A percentile compares a stretch with the other conserved stretches of the same genome.
Evolutionary conservation across 768 basidiomycete genomes (phyloP).

Genomic region (Asterophora lycoperdoides): DNA sequence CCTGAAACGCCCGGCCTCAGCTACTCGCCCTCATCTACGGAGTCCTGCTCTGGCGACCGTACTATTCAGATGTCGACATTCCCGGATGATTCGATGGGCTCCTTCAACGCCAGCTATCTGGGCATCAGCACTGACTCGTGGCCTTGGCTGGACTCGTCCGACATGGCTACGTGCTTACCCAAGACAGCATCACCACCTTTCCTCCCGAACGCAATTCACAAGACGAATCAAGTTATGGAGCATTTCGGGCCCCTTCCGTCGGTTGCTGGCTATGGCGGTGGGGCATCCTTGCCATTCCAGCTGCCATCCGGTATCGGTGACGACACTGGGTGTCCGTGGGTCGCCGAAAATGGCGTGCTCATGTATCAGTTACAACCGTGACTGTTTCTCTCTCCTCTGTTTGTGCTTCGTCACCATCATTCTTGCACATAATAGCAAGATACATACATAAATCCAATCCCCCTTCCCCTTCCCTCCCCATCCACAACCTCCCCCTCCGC

Average conservation of each 20-base stretch:
- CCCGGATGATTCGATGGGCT: constrained; percentile 37
- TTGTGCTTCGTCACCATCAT: not conserved
- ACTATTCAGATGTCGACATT: constrained; percentile 55
- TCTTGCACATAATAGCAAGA: too few relatives aligned
- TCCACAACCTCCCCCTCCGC: constrained; percentile 7
- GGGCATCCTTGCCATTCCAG: not conserved
- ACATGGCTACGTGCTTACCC: not conserved
- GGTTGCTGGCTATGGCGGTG: not conserved
- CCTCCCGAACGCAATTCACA: not conserved
- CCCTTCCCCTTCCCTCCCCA: not conserved
- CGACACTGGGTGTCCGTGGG: constrained; percentile 1
- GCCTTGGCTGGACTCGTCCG: constrained; percentile 21
- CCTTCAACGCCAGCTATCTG: constrained; percentile 8
- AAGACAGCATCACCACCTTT: not conserved
- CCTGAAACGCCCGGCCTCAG: constrained; percentile 56
- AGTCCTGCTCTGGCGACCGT: constrained; percentile 49
- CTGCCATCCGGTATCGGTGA: constrained; percentile 1
- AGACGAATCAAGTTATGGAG: constrained; percentile 3
- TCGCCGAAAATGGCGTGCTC: constrained; percentile 3
- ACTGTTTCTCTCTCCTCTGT: not conserved
- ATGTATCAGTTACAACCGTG: constrained; percentile 15
- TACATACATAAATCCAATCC: too few relatives aligned
- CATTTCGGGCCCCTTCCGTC: constrained; percentile 1
- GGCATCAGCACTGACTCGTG: constrained; percentile 17
- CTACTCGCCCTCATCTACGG: constrained; percentile 58